A percentile compares a stretch with the other conserved stretches of the same genome.
Evolutionary conservation across 768 basidiomycete species (phyloP).

Genomic region (Crassisporium funariophilum): DNA sequence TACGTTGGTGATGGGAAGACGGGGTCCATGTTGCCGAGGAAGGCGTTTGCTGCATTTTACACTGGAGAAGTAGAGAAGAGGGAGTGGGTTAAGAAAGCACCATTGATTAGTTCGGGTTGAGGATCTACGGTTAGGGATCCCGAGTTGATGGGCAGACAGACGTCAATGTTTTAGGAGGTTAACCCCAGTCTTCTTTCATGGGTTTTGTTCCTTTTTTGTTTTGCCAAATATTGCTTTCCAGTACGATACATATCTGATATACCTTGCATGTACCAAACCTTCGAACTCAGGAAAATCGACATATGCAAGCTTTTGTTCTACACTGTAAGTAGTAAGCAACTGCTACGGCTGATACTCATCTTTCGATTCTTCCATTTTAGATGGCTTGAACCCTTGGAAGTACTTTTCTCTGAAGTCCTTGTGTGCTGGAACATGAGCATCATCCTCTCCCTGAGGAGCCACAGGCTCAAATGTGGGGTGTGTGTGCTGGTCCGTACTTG

Average conservation of each 20-base stretch:
- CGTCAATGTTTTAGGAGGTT: too few relatives aligned
- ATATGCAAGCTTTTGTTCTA: too few relatives aligned
- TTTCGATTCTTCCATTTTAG: slow-evolving; percentile 12
- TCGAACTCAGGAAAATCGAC: too few relatives aligned
- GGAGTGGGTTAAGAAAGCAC: slow-evolving; percentile 61
- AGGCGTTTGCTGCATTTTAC: slow-evolving; percentile 62
- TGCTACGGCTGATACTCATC: not conserved
- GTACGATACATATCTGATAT: too few relatives aligned
- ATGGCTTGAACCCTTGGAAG: slow-evolving; percentile 71
- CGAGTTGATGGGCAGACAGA: too few relatives aligned
- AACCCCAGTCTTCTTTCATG: too few relatives aligned
- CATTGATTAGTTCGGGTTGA: too few relatives aligned
- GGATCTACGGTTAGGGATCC: too few relatives aligned
- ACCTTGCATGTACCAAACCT: too few relatives aligned
- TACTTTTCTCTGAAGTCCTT: slow-evolving; percentile 88
- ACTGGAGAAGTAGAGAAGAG: slow-evolving; percentile 56
- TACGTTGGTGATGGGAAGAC: slow-evolving; percentile 68
- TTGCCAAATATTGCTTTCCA: too few relatives aligned
- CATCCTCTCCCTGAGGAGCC: slow-evolving; percentile 6
- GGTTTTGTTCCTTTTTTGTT: too few relatives aligned
- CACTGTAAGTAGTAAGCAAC: too few relatives aligned
- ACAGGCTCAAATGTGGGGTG: slow-evolving; percentile 57
- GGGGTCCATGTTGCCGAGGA: slow-evolving; percentile 50
- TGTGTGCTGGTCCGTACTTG: slow-evolving; percentile 41
- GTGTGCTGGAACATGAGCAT: slow-evolving; percentile 73